phyloP scores from a whole-genome alignment of 768 basidiomycete species.

The Hemileccinum impolitum region DNA sequence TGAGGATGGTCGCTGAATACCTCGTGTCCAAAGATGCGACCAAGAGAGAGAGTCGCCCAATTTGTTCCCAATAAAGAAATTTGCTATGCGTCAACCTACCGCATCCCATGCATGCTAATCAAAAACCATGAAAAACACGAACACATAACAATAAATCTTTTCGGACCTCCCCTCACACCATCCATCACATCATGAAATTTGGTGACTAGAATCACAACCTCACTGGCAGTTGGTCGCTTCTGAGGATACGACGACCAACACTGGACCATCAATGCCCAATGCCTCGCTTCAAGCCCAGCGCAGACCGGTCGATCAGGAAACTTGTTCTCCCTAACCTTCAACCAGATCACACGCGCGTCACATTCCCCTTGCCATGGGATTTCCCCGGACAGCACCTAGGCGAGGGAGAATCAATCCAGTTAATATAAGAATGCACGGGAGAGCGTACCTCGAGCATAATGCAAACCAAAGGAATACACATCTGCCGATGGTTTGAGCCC shows the following conservation, averaged over 20 bases:
- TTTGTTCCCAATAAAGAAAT: no score
- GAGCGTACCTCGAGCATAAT: conserved; percentile 1
- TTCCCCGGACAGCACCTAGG: background rate
- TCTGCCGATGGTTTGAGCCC: background rate
- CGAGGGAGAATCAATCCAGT: background rate
- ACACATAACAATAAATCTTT: background rate
- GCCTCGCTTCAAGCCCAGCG: background rate
- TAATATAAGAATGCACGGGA: background rate
- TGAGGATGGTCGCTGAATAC: no score
- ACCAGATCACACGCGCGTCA: background rate
- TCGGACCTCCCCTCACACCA: background rate
- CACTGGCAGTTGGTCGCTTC: background rate
- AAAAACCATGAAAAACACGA: background rate
- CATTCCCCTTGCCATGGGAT: background rate
- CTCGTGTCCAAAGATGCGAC: no score
- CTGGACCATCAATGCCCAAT: background rate
- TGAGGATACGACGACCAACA: background rate
- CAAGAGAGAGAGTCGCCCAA: no score
- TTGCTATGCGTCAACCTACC: no score
- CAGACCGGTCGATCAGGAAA: background rate
- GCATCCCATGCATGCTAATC: no score
- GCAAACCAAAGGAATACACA: background rate
- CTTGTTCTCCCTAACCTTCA: conserved; percentile 2
- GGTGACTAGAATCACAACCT: background rate
- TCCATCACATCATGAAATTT: background rate